Evolutionary conservation across 345 rosid genomes (phyloP), one percentile per base, ranked within the genome.

Genomic region (Gossypium turneri): DNA sequence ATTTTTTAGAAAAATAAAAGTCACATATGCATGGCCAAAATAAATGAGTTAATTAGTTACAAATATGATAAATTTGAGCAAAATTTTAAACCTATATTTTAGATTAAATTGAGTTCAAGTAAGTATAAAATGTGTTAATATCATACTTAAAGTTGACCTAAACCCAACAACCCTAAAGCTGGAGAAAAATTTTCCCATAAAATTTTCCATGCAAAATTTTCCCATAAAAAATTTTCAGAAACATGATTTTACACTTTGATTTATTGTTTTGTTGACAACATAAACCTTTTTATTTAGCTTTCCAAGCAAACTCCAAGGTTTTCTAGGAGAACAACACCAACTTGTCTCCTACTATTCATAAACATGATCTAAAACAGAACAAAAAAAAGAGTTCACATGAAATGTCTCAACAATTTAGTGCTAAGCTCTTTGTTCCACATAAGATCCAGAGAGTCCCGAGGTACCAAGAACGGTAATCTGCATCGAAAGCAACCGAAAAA

Each of bases 401-500:
- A 41, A 55, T 8, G 68, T 67, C 50, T 44, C 29, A 44, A 44
- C 61, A 61, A 52, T 44, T 16, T 9, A 44, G 12, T 20, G 52
- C 79, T 80, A 82, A 72, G 94, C 86, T 80, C 97, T 89, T 67
- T 90, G 93, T 76, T 95, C 98, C 74, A 95, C 87, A 72, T 93
- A 93, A 9, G 98, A 91, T 25, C 99, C 96, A 45, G 96, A 87
- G 76, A 95, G 90, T 71, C 98, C 98, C 34, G 98, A 92, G 63
- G 98, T 93, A 72, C 92, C 94, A 60, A 91, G 94, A 77, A 93
- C 91, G 2, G 97, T 84, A 80, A 93, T 90, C 98, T 91, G 90
- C 78, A 86, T 17, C 57, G 51, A 76, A 10, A 50, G 64, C n/a
- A 38, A 17, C 25, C 47, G 19, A 0, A 59, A 47, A 59, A 55